phyloP scores from a whole-genome alignment of 2,329 filamentous ascomycete species.

The Paraphoma chrysanthemicola region DNA sequence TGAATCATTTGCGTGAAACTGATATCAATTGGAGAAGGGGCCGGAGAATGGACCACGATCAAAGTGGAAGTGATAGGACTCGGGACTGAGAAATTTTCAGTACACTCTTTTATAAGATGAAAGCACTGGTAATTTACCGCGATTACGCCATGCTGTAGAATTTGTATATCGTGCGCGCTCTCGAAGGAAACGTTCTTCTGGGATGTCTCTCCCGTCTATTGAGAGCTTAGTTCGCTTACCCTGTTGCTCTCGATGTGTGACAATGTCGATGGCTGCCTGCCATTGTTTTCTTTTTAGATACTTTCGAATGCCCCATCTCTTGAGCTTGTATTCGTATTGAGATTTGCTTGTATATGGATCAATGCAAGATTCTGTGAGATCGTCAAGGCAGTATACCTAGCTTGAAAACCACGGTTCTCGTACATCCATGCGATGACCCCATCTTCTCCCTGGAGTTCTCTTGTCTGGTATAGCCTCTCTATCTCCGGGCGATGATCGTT shows the following conservation, averaged over 20 bases:
- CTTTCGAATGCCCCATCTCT: constrained; percentile 1
- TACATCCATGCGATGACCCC: constrained; percentile 1
- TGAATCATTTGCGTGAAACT: too few species aligned
- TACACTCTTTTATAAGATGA: too few species aligned
- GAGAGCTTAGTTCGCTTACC: neutral
- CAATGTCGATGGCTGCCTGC: neutral
- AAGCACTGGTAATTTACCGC: too few species aligned
- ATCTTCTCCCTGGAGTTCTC: neutral
- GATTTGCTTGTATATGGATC: neutral
- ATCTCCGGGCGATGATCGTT: neutral
- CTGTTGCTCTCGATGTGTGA: neutral
- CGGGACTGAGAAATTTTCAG: too few species aligned
- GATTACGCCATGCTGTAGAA: too few species aligned
- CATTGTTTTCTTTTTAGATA: constrained; percentile 3
- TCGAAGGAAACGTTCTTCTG: too few species aligned
- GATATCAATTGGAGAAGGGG: too few species aligned
- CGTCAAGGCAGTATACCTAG: neutral
- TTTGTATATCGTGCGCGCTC: too few species aligned
- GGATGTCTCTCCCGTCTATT: too few species aligned
- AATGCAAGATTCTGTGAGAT: too few species aligned
- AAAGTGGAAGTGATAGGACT: too few species aligned
- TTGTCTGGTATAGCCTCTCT: neutral
- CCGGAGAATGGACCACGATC: too few species aligned
- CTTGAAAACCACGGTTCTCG: neutral
- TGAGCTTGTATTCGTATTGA: constrained; percentile 1